Percentiles rank a stretch among this genome's conserved stretches.
These are phyloP conservation scores for Diaporthe batatas DNA, from an alignment of 2,329 filamentous ascomycete genomes.

Conservation along the genomic window DNA sequence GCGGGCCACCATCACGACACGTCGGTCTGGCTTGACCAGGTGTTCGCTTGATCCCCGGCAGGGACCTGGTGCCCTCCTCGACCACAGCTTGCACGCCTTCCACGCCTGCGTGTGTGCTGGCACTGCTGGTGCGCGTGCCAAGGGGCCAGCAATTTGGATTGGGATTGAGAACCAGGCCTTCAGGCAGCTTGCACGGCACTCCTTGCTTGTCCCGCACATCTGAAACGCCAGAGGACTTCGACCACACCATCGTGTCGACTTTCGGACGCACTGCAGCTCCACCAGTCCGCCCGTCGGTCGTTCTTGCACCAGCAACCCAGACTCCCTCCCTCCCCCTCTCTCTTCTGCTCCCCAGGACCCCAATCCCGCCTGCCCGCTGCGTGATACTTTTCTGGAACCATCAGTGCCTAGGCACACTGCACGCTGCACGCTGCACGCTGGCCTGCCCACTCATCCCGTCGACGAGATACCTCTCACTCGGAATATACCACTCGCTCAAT, in stretches of 20 bases:
- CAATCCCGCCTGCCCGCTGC: slow-evolving; percentile 24
- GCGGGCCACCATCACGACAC: background rate
- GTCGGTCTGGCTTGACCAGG: slow-evolving; percentile 13
- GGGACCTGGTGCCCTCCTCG: background rate
- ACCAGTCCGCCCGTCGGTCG: slow-evolving; percentile 42
- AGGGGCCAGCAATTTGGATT: slow-evolving; percentile 31
- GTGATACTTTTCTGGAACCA: slow-evolving; percentile 19
- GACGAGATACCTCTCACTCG: slow-evolving; percentile 33
- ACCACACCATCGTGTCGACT: slow-evolving; percentile 45
- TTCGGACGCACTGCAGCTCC: slow-evolving; percentile 32
- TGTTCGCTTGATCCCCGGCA: slow-evolving; percentile 30
- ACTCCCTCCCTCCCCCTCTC: background rate
- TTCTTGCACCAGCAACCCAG: background rate
- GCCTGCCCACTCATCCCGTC: slow-evolving; percentile 28
- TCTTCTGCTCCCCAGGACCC: slow-evolving; percentile 8
- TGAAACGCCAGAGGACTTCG: slow-evolving; percentile 56
- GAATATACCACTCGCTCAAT: background rate
- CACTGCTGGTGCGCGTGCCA: slow-evolving; percentile 14
- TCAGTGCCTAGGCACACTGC: slow-evolving; percentile 34
- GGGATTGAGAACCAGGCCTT: slow-evolving; percentile 24
- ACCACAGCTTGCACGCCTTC: no score
- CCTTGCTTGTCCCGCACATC: slow-evolving; percentile 51
- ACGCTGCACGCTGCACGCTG: slow-evolving; percentile 7
- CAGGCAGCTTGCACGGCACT: slow-evolving; percentile 40
- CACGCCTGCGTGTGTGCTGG: background rate